Evolutionary conservation across 2,329 filamentous ascomycete genomes (phyloP), one percentile per base, ranked within the genome.

Genomic region (Phyllosticta citrichinensis): DNA sequence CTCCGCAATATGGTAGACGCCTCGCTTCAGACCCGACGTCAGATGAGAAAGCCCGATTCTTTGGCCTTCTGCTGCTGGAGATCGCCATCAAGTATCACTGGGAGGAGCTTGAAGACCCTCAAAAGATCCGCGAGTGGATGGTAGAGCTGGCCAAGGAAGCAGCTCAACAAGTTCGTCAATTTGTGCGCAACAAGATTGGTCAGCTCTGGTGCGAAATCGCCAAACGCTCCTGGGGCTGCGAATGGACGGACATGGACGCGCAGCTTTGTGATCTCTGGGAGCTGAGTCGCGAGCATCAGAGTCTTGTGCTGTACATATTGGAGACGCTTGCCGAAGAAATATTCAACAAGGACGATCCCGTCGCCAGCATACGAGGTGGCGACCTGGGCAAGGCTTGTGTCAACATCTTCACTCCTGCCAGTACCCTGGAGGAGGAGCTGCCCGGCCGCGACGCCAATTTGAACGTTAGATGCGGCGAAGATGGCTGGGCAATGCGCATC

Each of bases 191-290:
- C 80, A 99, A 99, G 77, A 87, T 94, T 35, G 91, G 90, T 27
- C 88, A 96, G 75, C 77, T 99, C 64, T 99, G 94, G 94, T 89
- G 92, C 8, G 94, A 97, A 74, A 81, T 96, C 58, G 91, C 92
- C 51, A 97, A 97, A 78, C 84, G 93, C 68, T 89, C 85, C 70
- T 99, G 94, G 94, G 90, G 83, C n/a, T 81, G 84, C 33, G 88
- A 94, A 64, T 99, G 95, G 94, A 86, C 88, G 79, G 86, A 95
- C 70, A 96, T 99, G 93, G 95, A 99, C 72, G 77, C 85, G 64
- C 81, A 89, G 69, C 81, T 99, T 60, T 83, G 92, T 53, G 83
- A 85, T 68, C 80, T 97, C 20, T 99, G 94, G 94, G 77, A 79
- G 25, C 78, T 74, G 14, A 78, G 77, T 59, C 71, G 82, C 35